These are phyloP conservation scores for Fusarium kyushuense DNA, from an alignment of 2,329 filamentous ascomycete genomes.

Conservation along the genomic window DNA sequence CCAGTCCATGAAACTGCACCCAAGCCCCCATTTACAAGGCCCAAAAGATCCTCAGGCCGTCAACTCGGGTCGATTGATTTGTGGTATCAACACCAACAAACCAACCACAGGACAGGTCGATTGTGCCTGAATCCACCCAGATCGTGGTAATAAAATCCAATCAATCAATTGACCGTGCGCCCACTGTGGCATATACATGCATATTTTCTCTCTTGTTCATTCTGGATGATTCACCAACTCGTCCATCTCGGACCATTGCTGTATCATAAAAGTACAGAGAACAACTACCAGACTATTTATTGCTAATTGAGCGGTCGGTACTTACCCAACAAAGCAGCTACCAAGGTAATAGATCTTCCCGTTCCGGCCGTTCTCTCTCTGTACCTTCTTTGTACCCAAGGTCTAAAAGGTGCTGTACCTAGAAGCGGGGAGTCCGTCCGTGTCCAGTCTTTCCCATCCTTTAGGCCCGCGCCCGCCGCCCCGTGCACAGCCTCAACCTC, in stretches of 20 bases:
- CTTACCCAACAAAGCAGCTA: neutral
- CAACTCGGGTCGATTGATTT: conserved; percentile 33
- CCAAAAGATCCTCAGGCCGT: conserved; percentile 28
- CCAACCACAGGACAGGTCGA: conserved; percentile 25
- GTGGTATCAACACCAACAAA: conserved; percentile 37
- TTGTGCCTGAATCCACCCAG: conserved; percentile 26
- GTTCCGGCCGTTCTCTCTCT: conserved; percentile 42
- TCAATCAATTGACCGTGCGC: neutral
- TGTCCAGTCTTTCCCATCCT: conserved; percentile 39
- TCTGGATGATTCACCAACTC: conserved; percentile 1
- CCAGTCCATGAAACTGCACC: conserved; percentile 27
- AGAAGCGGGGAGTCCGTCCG: conserved; percentile 49
- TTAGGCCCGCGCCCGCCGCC: conserved; percentile 37
- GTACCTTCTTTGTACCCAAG: conserved; percentile 4
- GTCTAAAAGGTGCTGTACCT: neutral
- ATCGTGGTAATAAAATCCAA: conserved; percentile 18
- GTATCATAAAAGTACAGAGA: neutral
- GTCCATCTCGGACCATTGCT: conserved; percentile 2
- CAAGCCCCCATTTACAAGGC: conserved; percentile 24
- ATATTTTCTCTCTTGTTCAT: neutral
- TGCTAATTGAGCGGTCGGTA: neutral
- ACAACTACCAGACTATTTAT: neutral
- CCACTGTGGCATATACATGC: conserved; percentile 3
- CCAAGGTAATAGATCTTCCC: conserved; percentile 30
- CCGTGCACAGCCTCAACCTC: conserved; percentile 51